Base-by-base conservation (phyloP, 495 filamentous ascomycete species). In the Aspergillus bridgeri region DNA sequence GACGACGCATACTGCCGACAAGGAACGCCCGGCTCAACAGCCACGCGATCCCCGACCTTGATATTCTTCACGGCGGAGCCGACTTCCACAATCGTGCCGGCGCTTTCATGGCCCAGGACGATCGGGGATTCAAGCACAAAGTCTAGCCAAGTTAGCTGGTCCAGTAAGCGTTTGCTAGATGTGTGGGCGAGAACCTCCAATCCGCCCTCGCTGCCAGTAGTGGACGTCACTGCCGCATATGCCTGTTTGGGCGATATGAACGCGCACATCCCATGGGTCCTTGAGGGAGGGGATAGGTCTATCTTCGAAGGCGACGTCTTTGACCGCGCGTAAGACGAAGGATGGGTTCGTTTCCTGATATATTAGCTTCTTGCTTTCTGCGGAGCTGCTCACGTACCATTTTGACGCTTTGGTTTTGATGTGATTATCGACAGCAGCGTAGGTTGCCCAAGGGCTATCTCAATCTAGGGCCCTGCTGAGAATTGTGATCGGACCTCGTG, bases 1-100 rank as follows among this genome's bases (percentile, higher is more conserved):
- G 46, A 7, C 56, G 58, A 61, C 8, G 60, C 65, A 53, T 70
- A 78, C 69, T 72, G 74, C 52, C 74, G 51, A 75, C 90, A 95
- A 0, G 90, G 88, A 47, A 88, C 84, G 52, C 90, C 90, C 7
- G 90, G 90, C 70, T 95, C 90, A 57, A 95, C 80, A 24, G 89
- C 89, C 18, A 92, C 80, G 46, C 83, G 80, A 72, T 92, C 87
- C 48, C 89, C 89, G 9, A 73, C 59, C 55, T 82, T 77, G 42
- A 93, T 69, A 2, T 75, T 75, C 45, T 65, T 82, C 47, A 84
- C 80, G 18, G 75, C 70, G 9, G 82, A 72, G 20, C 86, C 86
- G 44, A 87, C 73, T 54, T 77, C 79, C 13, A 83, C 79, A 9
- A 89, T 83, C 15, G 77, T 78, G 1, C 87, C 87, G 18, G 84